Evolutionary conservation across 2,329 filamentous ascomycete genomes (phyloP).

Genomic region (Fusarium veterinarium): DNA sequence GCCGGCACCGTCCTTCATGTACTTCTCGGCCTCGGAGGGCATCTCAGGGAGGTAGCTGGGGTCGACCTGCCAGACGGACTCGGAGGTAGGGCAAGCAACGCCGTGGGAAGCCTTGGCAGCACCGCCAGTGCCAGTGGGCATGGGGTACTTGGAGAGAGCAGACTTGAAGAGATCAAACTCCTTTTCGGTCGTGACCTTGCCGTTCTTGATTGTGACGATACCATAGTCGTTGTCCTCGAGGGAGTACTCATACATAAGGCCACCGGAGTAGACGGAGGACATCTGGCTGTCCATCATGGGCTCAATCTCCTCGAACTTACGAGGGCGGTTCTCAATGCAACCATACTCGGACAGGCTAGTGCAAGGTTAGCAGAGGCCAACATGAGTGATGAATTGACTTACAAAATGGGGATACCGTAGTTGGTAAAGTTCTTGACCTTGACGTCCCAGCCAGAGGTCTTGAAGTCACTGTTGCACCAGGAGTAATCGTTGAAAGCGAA

Average conservation of each 20-base stretch:
- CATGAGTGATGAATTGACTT: constrained; percentile 35
- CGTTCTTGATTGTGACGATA: constrained; percentile 74
- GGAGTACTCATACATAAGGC: constrained; percentile 95
- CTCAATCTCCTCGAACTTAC: constrained; percentile 82
- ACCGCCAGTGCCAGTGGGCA: constrained; percentile 63
- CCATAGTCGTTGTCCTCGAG: constrained; percentile 83
- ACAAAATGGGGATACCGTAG: constrained; percentile 89
- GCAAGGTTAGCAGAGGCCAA: not conserved
- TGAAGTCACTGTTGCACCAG: constrained; percentile 81
- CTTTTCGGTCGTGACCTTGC: constrained; percentile 62
- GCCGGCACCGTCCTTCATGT: constrained; percentile 65
- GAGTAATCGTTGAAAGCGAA: constrained; percentile 93
- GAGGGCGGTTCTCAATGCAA: constrained; percentile 80
- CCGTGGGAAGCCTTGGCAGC: constrained; percentile 60
- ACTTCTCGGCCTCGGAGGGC: constrained; percentile 62
- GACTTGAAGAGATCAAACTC: constrained; percentile 71
- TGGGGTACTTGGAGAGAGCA: constrained; percentile 61
- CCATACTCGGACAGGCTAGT: constrained; percentile 87
- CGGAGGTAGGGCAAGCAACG: constrained; percentile 61
- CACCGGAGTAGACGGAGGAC: constrained; percentile 92
- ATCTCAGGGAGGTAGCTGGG: constrained; percentile 63
- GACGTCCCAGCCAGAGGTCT: constrained; percentile 80
- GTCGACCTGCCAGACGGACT: constrained; percentile 63
- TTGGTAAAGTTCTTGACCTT: constrained; percentile 90
- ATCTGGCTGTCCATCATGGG: constrained; percentile 86